Conservation (phyloP, 768 basidiomycete genomes). For the Boletus tylopilopsis region DNA sequence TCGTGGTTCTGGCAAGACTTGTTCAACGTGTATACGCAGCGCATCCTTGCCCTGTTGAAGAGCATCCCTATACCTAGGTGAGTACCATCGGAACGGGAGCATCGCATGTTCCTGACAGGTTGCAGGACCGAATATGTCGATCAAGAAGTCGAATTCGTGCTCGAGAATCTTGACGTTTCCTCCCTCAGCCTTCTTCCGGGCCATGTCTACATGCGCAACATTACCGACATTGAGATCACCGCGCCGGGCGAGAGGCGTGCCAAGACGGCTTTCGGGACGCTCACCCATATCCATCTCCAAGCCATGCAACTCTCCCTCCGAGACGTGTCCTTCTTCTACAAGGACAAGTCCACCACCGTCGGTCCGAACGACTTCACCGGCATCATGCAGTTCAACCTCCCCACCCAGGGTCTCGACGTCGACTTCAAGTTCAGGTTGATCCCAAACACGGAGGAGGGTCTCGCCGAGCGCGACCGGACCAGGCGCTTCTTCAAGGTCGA, state of each 20-base stretch:
- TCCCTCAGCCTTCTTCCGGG: slow-evolving; percentile 65
- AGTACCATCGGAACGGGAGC: slow-evolving; percentile 4
- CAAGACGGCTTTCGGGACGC: slow-evolving; percentile 52
- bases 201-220: slow-evolving; percentile 68
- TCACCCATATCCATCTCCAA: slow-evolving; percentile 63
- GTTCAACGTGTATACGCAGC: slow-evolving; percentile 75
- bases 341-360: slow-evolving; percentile 52
- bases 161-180: slow-evolving; percentile 71
- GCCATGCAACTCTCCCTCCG: slow-evolving; percentile 60
- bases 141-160: slow-evolving; percentile 62
- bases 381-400: slow-evolving; percentile 56
- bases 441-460: slow-evolving; percentile 42
- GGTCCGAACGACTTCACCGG: slow-evolving; percentile 59
- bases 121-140: slow-evolving; percentile 70
- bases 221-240: slow-evolving; percentile 58
- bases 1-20: slow-evolving; percentile 82
- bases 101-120: background rate
- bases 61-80: slow-evolving; percentile 70
- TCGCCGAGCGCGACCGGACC: slow-evolving; percentile 40
- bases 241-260: slow-evolving; percentile 36
- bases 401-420: slow-evolving; percentile 63
- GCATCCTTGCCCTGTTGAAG: slow-evolving; percentile 46
- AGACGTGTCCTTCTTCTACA: slow-evolving; percentile 74
- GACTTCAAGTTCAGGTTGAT: slow-evolving; percentile 65
- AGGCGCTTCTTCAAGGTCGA: slow-evolving; percentile 60